phyloP scores from a whole-genome alignment of 2,329 filamentous ascomycete genomes.

The Coniochaeta hoffmannii region DNA sequence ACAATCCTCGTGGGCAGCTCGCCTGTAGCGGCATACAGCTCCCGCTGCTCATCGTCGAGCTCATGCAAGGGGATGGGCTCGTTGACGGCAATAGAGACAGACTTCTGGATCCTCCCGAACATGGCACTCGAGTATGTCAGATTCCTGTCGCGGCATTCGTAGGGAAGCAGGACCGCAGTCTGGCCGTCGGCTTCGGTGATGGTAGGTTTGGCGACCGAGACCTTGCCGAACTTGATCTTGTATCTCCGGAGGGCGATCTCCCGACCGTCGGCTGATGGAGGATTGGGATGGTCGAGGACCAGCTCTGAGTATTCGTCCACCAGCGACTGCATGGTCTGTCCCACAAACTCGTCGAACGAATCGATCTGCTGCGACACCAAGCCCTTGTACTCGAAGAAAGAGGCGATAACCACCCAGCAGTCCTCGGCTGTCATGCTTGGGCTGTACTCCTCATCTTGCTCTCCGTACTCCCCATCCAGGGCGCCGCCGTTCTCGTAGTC shows the following conservation, averaged over 20 bases:
- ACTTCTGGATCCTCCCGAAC: constrained; percentile 82
- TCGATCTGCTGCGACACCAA: constrained; percentile 96
- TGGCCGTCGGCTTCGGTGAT: constrained; percentile 90
- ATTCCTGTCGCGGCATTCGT: constrained; percentile 93
- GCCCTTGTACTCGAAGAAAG: constrained; percentile 94
- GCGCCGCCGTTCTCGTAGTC: constrained; percentile 33
- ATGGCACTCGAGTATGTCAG: constrained; percentile 91
- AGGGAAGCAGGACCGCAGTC: constrained; percentile 77
- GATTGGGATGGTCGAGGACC: constrained; percentile 87
- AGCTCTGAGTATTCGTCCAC: constrained; percentile 87
- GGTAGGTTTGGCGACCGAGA: constrained; percentile 82
- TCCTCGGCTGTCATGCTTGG: constrained; percentile 83
- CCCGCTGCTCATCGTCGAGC: constrained; percentile 57
- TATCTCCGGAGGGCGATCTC: constrained; percentile 84
- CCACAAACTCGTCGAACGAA: constrained; percentile 96
- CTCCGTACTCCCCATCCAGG: constrained; percentile 60
- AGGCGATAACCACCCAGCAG: constrained; percentile 95
- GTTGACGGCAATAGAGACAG: constrained; percentile 76
- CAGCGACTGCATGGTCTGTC: constrained; percentile 88
- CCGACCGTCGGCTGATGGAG: constrained; percentile 59
- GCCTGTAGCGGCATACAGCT: constrained; percentile 45
- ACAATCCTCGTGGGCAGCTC: constrained; percentile 50
- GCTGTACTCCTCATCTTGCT: constrained; percentile 50
- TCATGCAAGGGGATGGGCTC: constrained; percentile 58
- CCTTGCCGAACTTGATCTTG: constrained; percentile 87